Evolutionary conservation across 2,329 filamentous ascomycete genomes (phyloP), one percentile per base, ranked within the genome.

Genomic region (Atkinsonella hypoxylon): DNA sequence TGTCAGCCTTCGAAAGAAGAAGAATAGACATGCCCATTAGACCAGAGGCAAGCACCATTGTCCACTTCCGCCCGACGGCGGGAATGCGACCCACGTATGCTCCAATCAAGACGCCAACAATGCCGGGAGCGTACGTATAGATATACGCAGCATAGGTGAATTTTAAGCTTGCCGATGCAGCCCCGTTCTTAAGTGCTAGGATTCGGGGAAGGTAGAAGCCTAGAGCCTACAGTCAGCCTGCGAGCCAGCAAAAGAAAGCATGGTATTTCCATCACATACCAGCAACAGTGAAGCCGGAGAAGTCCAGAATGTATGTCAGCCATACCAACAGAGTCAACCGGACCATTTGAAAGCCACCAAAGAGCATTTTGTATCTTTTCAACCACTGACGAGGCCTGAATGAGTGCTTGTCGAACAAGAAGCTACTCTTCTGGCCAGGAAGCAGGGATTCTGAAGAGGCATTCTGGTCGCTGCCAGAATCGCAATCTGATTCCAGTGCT

Each of bases 91-190:
- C 67, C 9, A 73, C 68, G 1, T 64, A 56, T 0, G 71, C 66
- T 1, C 73, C 75, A 2, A 77, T 58, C 0, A 77, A 60, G 1
- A 78, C 76, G 20, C 73, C 76, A 0, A 76, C 52, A 9, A 75
- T 71, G 2, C 76, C 75, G 0, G 75, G 75, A 0, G 71, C 64
- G 60, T 78, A 78, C 2, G 76, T 78, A 57, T 74, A 75, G 34
- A 79, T 69, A 59, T 78, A 78, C 4, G 68, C 71, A 17, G 72
- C 70, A 55, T 79, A 79, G 0, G 74, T 78, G 9, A 57, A 68
- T 58, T 48, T 57, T 11, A 78, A 66, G 2, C 70, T 68, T 3
- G 73, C 64, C 4, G 67, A 56, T 11, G 70, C 64, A 0, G 64
- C 64, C 13, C 70, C 70, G 51, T 78, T 77, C 56, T 78, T 78